Base-by-base conservation (phyloP, 2,329 filamentous ascomycete species). In the Penicillium olsonii region DNA sequence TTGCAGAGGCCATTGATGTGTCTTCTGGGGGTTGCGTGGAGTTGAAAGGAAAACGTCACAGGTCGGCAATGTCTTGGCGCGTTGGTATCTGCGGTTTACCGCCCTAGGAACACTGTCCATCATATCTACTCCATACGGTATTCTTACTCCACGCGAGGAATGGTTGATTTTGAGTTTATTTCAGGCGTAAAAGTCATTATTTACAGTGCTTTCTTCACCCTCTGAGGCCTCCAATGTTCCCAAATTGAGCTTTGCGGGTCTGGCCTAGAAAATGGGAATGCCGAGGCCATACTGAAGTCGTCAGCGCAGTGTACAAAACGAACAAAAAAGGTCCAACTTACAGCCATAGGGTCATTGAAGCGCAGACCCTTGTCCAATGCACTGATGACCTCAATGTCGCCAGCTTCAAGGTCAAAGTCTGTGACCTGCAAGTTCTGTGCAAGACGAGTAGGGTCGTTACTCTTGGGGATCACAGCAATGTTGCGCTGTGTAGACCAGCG, bases 401-500 rank as follows among this genome's bases (percentile, higher is more conserved):
- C 75, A 63, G 84, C 69, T 20, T 79, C 77, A 27, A 92, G 74
- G 62, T 90, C 80, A 66, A 88, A 92, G 54, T 73, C 75, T 56
- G 76, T 81, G 55, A 84, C 82, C 59, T 85, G 81, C 57, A 92
- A 73, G 74, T 68, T 58, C 56, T 67, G 47, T 42, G 63, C 45
- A 39, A 61, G 40, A 15, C 61, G 48, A 51, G 67, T 75, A 54
- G 79, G 72, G 71, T 78, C 78, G 67, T 81, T 86, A 56, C 81
- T 86, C 82, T 92, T 92, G 61, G 88, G 89, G 62, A 94, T 94
- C 61, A 94, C 87, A 40, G 88, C 87, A 48, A 94, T 77, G 26
- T 84, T 84, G 42, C 87, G 81, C 79, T 95, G 90, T 14, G 90
- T 95, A 18, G 90, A 84, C 91, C 91, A 96, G 62, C 90, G 83